These are phyloP conservation scores for Barnettozyma pratensis DNA, from an alignment of 805 yeast species.

Conservation along the genomic window DNA sequence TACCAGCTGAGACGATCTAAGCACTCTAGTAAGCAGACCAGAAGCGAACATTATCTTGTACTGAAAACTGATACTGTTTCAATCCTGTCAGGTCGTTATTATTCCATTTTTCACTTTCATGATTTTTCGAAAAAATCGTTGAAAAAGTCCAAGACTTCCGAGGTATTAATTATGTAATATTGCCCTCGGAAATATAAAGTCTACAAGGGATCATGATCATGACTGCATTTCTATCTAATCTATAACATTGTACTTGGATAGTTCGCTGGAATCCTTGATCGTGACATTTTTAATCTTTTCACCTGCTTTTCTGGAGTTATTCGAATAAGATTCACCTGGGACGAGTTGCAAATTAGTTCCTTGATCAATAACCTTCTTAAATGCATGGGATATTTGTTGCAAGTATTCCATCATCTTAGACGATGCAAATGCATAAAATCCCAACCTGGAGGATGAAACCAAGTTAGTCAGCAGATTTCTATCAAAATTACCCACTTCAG, in stretches of 20 bases:
- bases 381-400: no score
- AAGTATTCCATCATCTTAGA: background rate
- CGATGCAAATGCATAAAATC: slow-evolving; percentile 1
- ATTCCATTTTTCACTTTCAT: background rate
- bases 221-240: no score
- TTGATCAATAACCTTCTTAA: no score
- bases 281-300: no score
- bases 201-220: no score
- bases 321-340: no score
- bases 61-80: slow-evolving; percentile 2
- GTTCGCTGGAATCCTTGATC: no score
- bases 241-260: no score
- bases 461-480: background rate
- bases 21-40: slow-evolving; percentile 11
- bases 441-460: background rate
- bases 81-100: background rate
- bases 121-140: slow-evolving; percentile 4
- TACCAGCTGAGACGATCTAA: slow-evolving; percentile 5
- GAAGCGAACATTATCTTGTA: slow-evolving; percentile 2
- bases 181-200: no score
- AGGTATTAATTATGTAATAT: background rate
- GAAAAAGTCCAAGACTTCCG: slow-evolving; percentile 1
- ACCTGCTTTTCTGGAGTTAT: no score
- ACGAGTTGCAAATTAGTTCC: no score
- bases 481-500: background rate